phyloP scores from a whole-genome alignment of 257 asterid genomes.

The Craterostigma plantagineum region DNA sequence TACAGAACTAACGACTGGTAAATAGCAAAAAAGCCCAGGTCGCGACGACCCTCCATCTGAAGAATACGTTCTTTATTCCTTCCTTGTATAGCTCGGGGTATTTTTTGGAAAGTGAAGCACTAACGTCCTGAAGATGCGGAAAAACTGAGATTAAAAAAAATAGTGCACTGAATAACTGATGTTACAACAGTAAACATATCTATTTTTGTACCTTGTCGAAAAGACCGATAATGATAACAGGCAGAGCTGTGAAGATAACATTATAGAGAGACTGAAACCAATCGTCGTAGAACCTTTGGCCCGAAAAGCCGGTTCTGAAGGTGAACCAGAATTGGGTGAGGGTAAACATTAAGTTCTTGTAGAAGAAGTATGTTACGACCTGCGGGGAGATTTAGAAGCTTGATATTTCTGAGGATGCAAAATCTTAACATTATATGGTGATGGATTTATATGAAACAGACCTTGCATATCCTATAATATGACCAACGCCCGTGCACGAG shows the following conservation, averaged over 20 bases:
- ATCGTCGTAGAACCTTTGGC: conserved; percentile 96
- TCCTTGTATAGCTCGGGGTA: conserved; percentile 95
- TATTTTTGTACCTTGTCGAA: conserved; percentile 73
- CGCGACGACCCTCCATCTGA: conserved; percentile 88
- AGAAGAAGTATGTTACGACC: conserved; percentile 96
- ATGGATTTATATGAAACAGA: conserved; percentile 12
- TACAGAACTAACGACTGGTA: conserved; percentile 67
- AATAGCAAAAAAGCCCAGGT: conserved; percentile 89
- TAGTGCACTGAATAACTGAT: no score
- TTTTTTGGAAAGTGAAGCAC: conserved; percentile 75
- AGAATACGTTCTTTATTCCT: conserved; percentile 77
- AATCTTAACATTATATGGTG: conserved; percentile 4
- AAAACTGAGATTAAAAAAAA: no score
- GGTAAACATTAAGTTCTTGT: conserved; percentile 90
- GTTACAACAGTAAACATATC: not conserved
- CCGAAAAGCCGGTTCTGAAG: conserved; percentile 90
- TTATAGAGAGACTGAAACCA: conserved; percentile 98
- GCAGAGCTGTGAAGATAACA: conserved; percentile 88
- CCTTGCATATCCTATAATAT: conserved; percentile 97
- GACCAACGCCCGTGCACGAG: conserved; percentile 99
- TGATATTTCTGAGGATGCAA: conserved; percentile 2
- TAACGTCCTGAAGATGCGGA: conserved; percentile 57
- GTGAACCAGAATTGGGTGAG: conserved; percentile 99
- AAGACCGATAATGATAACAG: conserved; percentile 88
- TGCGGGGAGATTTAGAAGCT: conserved; percentile 14